These are phyloP conservation scores for Hymenoscyphus linearis DNA, from an alignment of 2,329 filamentous ascomycete genomes.

Conservation along the genomic window DNA sequence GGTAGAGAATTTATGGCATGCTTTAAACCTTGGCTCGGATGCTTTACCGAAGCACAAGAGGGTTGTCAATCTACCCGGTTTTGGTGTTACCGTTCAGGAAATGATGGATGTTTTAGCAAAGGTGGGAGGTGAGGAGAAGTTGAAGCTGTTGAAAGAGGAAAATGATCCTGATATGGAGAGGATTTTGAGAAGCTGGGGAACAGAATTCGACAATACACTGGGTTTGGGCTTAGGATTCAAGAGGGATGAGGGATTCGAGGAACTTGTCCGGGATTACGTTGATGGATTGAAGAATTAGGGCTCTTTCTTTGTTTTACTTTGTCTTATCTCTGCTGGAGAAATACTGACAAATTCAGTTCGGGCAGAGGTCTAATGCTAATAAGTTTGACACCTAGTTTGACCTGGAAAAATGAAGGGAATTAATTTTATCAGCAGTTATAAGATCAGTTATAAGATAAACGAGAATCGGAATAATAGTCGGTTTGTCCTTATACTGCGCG, in stretches of 20 bases:
- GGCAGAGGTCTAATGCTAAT: neutral
- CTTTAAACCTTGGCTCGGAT: constrained; percentile 36
- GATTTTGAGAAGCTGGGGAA: constrained; percentile 56
- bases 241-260: constrained; percentile 47
- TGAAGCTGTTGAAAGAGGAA: constrained; percentile 49
- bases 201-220: constrained; percentile 48
- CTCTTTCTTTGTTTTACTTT: neutral
- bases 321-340: neutral
- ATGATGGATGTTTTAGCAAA: constrained; percentile 53
- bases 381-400: too few species aligned
- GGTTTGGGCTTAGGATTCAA: constrained; percentile 47
- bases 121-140: constrained; percentile 49
- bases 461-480: too few species aligned
- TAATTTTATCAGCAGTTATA: too few species aligned
- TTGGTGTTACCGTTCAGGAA: constrained; percentile 52
- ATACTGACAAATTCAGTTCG: too few species aligned
- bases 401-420: too few species aligned
- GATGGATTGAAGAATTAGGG: constrained; percentile 16
- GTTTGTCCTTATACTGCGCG: too few species aligned
- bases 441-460: too few species aligned
- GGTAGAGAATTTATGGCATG: constrained; percentile 47
- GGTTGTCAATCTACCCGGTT: constrained; percentile 53
- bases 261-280: constrained; percentile 49
- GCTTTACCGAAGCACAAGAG: constrained; percentile 43
- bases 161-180: constrained; percentile 48